These are phyloP conservation scores for Chloris gayana DNA, from an alignment of 176 grass and related monocot species.

Conservation along the genomic window DNA sequence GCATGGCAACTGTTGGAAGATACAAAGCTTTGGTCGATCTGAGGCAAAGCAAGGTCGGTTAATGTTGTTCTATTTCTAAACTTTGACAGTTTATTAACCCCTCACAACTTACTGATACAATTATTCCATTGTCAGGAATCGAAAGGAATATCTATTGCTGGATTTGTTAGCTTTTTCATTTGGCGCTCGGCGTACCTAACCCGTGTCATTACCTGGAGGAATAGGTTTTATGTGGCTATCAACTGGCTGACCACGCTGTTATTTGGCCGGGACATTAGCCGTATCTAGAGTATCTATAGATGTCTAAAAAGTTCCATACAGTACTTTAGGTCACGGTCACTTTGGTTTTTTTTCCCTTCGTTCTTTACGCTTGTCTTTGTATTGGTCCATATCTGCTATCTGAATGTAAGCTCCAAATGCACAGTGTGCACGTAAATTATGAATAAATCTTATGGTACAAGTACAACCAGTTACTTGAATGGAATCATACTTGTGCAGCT, in stretches of 20 bases:
- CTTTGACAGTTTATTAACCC: neutral
- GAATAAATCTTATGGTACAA: constrained; percentile 32
- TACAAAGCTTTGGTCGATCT: constrained; percentile 95
- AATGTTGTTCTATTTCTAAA: constrained; percentile 7
- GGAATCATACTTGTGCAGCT: neutral
- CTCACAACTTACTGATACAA: neutral
- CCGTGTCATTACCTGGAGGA: constrained; percentile 93
- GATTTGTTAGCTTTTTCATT: constrained; percentile 87
- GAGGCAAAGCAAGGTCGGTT: constrained; percentile 80
- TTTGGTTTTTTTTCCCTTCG: neutral
- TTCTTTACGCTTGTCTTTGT: neutral
- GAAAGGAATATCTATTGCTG: constrained; percentile 81
- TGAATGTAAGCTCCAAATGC: constrained; percentile 14
- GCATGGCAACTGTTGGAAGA: constrained; percentile 92
- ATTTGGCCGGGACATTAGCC: constrained; percentile 89
- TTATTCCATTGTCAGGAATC: constrained; percentile 60
- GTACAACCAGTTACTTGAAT: neutral
- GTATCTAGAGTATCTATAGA: constrained; percentile 56
- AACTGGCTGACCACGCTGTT: constrained; percentile 93
- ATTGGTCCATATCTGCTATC: neutral
- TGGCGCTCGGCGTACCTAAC: constrained; percentile 94
- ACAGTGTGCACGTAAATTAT: constrained; percentile 24
- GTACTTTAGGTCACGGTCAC: neutral
- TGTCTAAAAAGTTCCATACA: constrained; percentile 15
- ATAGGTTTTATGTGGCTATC: constrained; percentile 89